Evolutionary conservation across 805 yeast genomes (phyloP).

Genomic region (Candida germanica): DNA sequence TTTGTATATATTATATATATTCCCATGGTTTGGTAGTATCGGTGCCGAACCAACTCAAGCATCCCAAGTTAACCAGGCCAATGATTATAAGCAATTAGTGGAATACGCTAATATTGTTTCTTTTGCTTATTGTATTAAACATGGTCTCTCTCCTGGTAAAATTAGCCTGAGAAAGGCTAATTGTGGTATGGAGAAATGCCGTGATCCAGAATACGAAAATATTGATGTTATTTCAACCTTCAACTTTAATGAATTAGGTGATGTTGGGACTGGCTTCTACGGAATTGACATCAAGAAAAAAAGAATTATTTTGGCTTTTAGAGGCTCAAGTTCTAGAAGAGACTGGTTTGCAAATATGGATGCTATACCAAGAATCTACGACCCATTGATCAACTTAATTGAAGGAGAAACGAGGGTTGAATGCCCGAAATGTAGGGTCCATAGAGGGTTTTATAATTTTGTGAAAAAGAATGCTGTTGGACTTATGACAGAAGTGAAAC

Average conservation of each 20-base stretch:
- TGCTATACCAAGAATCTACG: slow-evolving; percentile 44
- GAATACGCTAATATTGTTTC: slow-evolving; percentile 35
- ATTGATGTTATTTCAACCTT: slow-evolving; percentile 40
- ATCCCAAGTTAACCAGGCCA: too few species aligned
- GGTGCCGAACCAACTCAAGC: too few species aligned
- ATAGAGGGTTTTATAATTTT: slow-evolving; percentile 59
- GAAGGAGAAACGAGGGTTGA: slow-evolving; percentile 10
- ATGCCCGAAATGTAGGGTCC: slow-evolving; percentile 57
- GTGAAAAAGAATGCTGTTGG: slow-evolving; percentile 38
- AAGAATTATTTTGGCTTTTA: slow-evolving; percentile 49
- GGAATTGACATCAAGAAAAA: slow-evolving; percentile 45
- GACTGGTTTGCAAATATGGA: slow-evolving; percentile 65
- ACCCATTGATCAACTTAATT: slow-evolving; percentile 35
- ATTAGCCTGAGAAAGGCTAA: slow-evolving; percentile 19
- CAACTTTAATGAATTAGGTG: slow-evolving; percentile 40
- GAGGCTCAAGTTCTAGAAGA: slow-evolving; percentile 60
- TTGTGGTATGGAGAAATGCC: slow-evolving; percentile 28
- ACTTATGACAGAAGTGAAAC: slow-evolving; percentile 34
- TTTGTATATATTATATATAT: too few species aligned
- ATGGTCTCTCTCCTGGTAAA: slow-evolving; percentile 24
- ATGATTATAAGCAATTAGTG: slow-evolving; percentile 21
- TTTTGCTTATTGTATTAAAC: slow-evolving; percentile 35
- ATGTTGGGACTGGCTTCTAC: slow-evolving; percentile 53
- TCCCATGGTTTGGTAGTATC: too few species aligned
- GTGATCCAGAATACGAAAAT: slow-evolving; percentile 14